phyloP scores from a whole-genome alignment of 805 yeast species.

The Suhomyces sp. region DNA sequence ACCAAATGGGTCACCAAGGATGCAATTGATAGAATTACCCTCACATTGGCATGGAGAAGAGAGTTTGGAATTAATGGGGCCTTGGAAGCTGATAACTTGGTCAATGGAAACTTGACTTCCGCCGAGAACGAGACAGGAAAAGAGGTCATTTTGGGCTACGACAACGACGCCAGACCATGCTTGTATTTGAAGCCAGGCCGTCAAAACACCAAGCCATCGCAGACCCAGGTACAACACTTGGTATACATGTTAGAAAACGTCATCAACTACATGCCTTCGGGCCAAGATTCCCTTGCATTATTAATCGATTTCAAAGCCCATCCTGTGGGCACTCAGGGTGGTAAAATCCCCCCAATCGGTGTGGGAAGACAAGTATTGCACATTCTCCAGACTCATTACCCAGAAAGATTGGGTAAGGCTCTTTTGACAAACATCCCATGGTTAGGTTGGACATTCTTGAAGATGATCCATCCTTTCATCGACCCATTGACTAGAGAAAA shows the following conservation, averaged over 20 bases:
- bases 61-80: slow-evolving; percentile 46
- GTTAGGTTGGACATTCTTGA: slow-evolving; percentile 89
- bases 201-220: slow-evolving; percentile 53
- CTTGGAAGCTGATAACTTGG: slow-evolving; percentile 28
- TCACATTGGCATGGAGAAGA: slow-evolving; percentile 55
- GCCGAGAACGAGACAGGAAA: slow-evolving; percentile 55
- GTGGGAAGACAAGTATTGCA: slow-evolving; percentile 80
- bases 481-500: slow-evolving; percentile 95
- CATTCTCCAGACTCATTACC: slow-evolving; percentile 95
- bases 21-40: slow-evolving; percentile 45
- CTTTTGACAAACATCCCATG: slow-evolving; percentile 90
- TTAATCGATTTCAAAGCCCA: slow-evolving; percentile 60
- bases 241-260: slow-evolving; percentile 58
- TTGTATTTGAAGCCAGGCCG: slow-evolving; percentile 52
- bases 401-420: slow-evolving; percentile 94
- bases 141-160: slow-evolving; percentile 54
- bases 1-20: slow-evolving; percentile 48
- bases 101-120: slow-evolving; percentile 44
- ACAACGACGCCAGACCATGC: slow-evolving; percentile 53
- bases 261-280: slow-evolving; percentile 55
- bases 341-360: slow-evolving; percentile 49
- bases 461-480: slow-evolving; percentile 90
- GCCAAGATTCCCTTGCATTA: slow-evolving; percentile 55
- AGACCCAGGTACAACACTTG: slow-evolving; percentile 54
- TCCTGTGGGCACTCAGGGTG: slow-evolving; percentile 46